Evolutionary conservation across 108 stramenopile species (phyloP).

Genomic region (Stephanodiscus triporus): DNA sequence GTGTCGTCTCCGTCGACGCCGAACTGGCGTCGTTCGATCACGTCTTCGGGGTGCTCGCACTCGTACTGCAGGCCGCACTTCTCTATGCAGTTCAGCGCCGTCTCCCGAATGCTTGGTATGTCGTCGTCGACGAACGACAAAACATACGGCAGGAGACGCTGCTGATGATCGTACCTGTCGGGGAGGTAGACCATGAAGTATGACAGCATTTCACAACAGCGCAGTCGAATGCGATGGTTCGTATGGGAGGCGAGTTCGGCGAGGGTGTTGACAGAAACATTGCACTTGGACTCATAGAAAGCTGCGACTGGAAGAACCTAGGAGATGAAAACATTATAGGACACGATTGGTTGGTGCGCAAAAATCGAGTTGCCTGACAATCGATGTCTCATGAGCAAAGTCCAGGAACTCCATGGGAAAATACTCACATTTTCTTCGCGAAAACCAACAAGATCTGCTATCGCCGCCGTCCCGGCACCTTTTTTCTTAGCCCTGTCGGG

Average conservation of each 20-base stretch:
- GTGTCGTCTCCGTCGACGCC: slow-evolving; percentile 76
- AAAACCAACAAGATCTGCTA: slow-evolving; percentile 78
- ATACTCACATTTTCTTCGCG: slow-evolving; percentile 68
- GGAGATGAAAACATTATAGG: background rate
- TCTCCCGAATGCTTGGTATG: slow-evolving; percentile 6
- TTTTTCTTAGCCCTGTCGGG: slow-evolving; percentile 61
- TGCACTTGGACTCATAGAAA: slow-evolving; percentile 62
- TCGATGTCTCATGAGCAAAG: too few relatives aligned
- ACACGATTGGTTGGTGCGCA: background rate
- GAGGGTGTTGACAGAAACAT: slow-evolving; percentile 59
- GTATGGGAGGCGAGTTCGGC: slow-evolving; percentile 56
- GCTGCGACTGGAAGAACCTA: slow-evolving; percentile 75
- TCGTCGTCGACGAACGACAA: slow-evolving; percentile 67
- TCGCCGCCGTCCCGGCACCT: slow-evolving; percentile 78
- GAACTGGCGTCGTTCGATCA: slow-evolving; percentile 72
- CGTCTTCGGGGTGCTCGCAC: slow-evolving; percentile 68
- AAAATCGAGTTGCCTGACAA: background rate
- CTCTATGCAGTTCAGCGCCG: slow-evolving; percentile 48
- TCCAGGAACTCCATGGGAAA: background rate
- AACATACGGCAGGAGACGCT: slow-evolving; percentile 79
- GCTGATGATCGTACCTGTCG: slow-evolving; percentile 79
- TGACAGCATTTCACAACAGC: slow-evolving; percentile 55
- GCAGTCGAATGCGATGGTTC: slow-evolving; percentile 55
- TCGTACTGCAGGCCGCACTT: slow-evolving; percentile 73
- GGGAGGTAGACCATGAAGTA: slow-evolving; percentile 69